These are phyloP conservation scores for Leucaena leucocephala DNA, from an alignment of 306 rosid species.

Conservation along the genomic window DNA sequence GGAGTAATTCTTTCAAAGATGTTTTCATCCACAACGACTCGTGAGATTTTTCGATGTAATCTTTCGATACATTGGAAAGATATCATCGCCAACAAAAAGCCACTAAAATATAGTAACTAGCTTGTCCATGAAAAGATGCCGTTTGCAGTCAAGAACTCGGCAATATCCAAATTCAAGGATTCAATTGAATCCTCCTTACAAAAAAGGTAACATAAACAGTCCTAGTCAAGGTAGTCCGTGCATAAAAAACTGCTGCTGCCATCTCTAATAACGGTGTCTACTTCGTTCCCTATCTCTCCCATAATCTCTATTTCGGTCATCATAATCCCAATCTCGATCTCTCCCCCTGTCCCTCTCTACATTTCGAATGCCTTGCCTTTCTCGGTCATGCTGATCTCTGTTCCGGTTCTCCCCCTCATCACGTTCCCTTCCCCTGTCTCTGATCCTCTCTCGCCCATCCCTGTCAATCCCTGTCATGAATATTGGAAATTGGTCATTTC, in stretches of 20 bases:
- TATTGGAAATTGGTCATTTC: constrained; percentile 25
- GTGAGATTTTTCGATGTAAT: not conserved
- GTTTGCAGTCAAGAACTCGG: not conserved
- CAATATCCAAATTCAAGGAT: constrained; percentile 32
- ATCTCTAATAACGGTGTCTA: constrained; percentile 63
- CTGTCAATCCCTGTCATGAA: constrained; percentile 71
- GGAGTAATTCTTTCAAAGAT: not conserved
- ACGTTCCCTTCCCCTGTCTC: constrained; percentile 80
- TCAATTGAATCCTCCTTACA: constrained; percentile 33
- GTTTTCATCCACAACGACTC: not conserved
- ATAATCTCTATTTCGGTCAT: constrained; percentile 68
- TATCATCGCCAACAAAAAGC: constrained; percentile 14
- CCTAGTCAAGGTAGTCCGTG: constrained; percentile 21
- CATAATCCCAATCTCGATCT: constrained; percentile 70
- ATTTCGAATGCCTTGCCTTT: constrained; percentile 71
- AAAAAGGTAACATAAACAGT: constrained; percentile 31
- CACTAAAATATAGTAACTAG: not conserved
- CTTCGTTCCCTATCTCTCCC: constrained; percentile 74
- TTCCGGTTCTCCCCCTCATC: constrained; percentile 62
- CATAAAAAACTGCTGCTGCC: not conserved
- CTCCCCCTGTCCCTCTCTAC: constrained; percentile 81
- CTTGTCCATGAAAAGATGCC: not conserved
- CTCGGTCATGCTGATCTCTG: constrained; percentile 68
- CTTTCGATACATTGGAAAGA: not conserved
- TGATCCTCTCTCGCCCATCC: constrained; percentile 80